Evolutionary conservation across 768 basidiomycete species (phyloP), one percentile per base, ranked within the genome.

Genomic region (Tubosaeta sp.): DNA sequence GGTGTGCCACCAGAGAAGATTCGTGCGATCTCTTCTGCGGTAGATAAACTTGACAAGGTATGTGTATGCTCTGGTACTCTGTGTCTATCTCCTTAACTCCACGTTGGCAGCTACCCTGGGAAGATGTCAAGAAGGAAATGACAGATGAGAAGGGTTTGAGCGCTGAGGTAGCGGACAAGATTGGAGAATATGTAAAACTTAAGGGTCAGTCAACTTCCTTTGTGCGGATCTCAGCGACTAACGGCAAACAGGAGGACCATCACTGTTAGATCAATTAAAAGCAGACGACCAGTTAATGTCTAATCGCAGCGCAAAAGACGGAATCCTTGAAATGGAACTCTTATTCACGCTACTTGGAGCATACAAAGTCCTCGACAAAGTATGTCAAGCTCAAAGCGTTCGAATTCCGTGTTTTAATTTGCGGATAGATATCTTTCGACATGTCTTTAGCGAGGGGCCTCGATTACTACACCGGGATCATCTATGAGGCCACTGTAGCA

Each of bases 381-480:
- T 91, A 54, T 13, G 74, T 49, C 13, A 17, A 22, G n/a, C 32
- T 37, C 43, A 26, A 17, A 5, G 14, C 6, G 17, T 13, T 17
- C 12, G 6, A 35, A 13, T 27, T 27, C 6, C 6, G 8, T 16
- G 22, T 46, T 31, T 52, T n/a, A 57, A n/a, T 31, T 25, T 1
- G 27, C 43, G 4, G 10, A 48, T 57, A 94, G 90, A 81, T 99
- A 62, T 95, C 91, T 3, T 97, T 99, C 65, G 95, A 99, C 70
- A 80, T 98, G 58, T 97, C 94, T 2, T 83, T 99, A 13, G 95
- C 95, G n/a, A 87, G 95, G 31, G 95, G 95, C 35, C 80, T 98
- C 19, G 97, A 98, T 69, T 98, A 99, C 71, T 98, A 99, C 72
- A 99, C 95, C 2, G 97, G 97, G 16, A 86, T 99, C 62, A 98